Base-by-base conservation (phyloP, 805 yeast genomes). In the Kazachstania psychrophila region DNA sequence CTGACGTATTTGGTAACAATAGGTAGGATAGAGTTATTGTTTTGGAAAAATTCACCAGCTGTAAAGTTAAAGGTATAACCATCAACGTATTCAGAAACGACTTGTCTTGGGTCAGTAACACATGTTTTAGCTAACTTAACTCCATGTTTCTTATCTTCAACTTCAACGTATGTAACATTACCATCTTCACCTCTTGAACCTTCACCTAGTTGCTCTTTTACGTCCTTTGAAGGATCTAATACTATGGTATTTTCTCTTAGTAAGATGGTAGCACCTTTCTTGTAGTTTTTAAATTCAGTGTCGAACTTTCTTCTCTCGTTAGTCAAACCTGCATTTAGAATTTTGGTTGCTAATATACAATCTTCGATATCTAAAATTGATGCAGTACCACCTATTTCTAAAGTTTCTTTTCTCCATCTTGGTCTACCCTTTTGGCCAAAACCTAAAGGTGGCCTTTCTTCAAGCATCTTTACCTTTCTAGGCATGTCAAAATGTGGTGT, bases 1-100 rank as follows among this genome's bases (percentile, higher is more conserved):
- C 79, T 73, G 13, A 92, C 98, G 55, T 85, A 88, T 28, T 68
- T 66, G 4, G 95, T 81, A 14, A 92, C 94, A 3, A 66, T 58
- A 3, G 96, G 95, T 43, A 92, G 64, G 18, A 92, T 89, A 15
- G 94, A 79, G 59, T 87, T 88, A 62, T 89, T 89, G 63, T 89
- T 89, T 62, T 89, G 98, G 69, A 92, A 92, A 56, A 92, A 92
- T 58, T 88, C 95, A 38, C 95, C 95, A 0, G 96, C 96, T 23
- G 87, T 78, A 59, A 85, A 92, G 52, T 83, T 79, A 60, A 92
- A 92, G 34, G 77, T 72, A 58, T 70, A 75, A 2, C 89, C 94
- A 41, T 74, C 71, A 30, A 82, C 72, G 48, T 72, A 73, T 54
- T 88, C 96, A 7, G 75, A 75, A 37, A 89, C 92, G 35, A 84